These are phyloP conservation scores for Aechmea fasciata DNA, from an alignment of 176 grass and related monocot genomes.

Conservation along the genomic window DNA sequence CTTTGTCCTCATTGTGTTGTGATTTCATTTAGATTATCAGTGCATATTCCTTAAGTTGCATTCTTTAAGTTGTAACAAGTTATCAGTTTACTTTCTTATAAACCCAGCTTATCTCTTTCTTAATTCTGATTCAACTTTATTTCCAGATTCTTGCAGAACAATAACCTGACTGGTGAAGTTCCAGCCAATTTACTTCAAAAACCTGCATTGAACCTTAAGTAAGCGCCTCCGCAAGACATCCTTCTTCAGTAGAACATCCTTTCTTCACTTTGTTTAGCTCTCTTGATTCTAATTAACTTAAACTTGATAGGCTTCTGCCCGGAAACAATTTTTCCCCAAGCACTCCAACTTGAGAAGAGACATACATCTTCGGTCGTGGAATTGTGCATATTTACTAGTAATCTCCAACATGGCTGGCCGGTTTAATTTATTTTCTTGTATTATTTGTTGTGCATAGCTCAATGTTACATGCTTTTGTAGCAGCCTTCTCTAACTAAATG, in stretches of 20 bases:
- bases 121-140: constrained; percentile 14
- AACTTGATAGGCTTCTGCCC: neutral
- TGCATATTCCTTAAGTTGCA: neutral
- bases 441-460: neutral
- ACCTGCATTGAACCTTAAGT: constrained; percentile 41
- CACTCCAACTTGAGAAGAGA: neutral
- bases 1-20: too few species aligned
- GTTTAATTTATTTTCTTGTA: neutral
- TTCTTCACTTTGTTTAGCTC: neutral
- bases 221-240: constrained; percentile 15
- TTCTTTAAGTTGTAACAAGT: neutral
- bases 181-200: constrained; percentile 50
- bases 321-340: neutral
- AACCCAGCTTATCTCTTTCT: constrained; percentile 2
- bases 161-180: constrained; percentile 53
- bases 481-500: neutral
- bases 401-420: neutral
- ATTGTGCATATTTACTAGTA: neutral
- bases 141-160: constrained; percentile 66
- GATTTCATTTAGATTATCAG: too few species aligned
- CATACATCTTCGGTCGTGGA: neutral
- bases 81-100: neutral
- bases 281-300: neutral
- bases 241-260: neutral
- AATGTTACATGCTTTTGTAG: neutral